phyloP scores from a whole-genome alignment of 2,329 filamentous ascomycete genomes.

The Talaromyces sp. region DNA sequence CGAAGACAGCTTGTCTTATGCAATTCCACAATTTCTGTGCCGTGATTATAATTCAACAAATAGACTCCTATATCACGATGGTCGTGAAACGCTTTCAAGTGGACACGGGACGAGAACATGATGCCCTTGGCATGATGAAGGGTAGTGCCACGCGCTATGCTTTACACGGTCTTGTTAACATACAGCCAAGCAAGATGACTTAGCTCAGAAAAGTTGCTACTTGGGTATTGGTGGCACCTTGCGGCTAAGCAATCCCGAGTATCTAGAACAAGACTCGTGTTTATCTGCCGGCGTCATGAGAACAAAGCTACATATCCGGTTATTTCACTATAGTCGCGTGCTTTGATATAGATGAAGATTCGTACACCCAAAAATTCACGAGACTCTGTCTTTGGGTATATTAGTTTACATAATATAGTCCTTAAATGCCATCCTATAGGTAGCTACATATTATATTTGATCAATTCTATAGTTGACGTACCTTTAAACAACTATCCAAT shows the following conservation, averaged over 20 bases:
- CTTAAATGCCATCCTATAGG: background rate
- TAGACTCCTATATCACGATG: background rate
- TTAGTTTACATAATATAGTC: background rate
- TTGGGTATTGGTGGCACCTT: background rate
- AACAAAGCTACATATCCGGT: background rate
- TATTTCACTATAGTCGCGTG: background rate
- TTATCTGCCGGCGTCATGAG: background rate
- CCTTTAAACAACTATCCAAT: background rate
- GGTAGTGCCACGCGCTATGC: background rate
- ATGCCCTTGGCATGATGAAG: background rate
- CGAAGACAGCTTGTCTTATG: too few relatives aligned
- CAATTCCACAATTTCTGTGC: background rate
- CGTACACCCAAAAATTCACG: background rate
- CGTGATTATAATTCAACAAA: background rate
- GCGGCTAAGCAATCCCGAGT: background rate
- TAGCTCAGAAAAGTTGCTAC: too few relatives aligned
- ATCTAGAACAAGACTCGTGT: background rate
- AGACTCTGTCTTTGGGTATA: background rate
- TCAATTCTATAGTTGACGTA: background rate
- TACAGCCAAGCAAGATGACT: background rate
- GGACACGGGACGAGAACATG: too few relatives aligned
- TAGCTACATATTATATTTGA: background rate
- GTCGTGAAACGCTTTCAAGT: background rate
- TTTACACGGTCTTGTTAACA: background rate
- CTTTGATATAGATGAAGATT: background rate